Percentiles rank a stretch among this genome's conserved stretches.
These are phyloP conservation scores for Pseudozyma thailandica DNA, from an alignment of 1,284 basidiomycete species.

Conservation along the genomic window DNA sequence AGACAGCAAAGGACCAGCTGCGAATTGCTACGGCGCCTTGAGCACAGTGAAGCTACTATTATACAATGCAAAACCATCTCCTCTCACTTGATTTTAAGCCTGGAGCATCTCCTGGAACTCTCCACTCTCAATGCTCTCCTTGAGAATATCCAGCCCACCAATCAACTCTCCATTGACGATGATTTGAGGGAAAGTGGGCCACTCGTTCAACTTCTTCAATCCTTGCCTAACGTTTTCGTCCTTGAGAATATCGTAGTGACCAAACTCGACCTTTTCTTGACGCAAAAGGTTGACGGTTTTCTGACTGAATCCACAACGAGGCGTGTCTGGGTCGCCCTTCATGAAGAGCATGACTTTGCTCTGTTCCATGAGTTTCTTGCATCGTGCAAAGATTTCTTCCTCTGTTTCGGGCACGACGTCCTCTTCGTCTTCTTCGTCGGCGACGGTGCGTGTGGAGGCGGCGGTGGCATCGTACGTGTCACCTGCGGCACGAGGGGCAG, in stretches of 20 bases:
- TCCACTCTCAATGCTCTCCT: constrained; percentile 71
- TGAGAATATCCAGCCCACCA: constrained; percentile 73
- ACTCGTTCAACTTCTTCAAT: constrained; percentile 83
- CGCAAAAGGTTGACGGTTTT: constrained; percentile 76
- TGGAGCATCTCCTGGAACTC: constrained; percentile 76
- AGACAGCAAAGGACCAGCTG: neutral
- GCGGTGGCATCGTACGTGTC: constrained; percentile 45
- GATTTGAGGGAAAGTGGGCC: constrained; percentile 79
- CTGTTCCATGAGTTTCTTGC: constrained; percentile 76
- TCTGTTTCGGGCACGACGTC: constrained; percentile 71
- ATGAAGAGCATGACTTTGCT: constrained; percentile 88
- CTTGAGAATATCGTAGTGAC: constrained; percentile 82
- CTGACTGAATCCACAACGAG: constrained; percentile 78
- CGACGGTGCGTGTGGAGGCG: constrained; percentile 26
- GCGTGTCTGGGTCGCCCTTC: constrained; percentile 89
- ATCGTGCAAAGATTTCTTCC: constrained; percentile 76
- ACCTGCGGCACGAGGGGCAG: constrained; percentile 54
- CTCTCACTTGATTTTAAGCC: constrained; percentile 12
- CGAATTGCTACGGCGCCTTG: neutral
- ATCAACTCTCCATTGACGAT: constrained; percentile 79
- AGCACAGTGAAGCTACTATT: constrained; percentile 10
- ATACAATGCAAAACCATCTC: constrained; percentile 18
- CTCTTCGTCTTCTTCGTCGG: constrained; percentile 46
- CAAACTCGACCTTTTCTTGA: constrained; percentile 75
- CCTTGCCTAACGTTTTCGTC: constrained; percentile 78